phyloP scores from a whole-genome alignment of 495 filamentous ascomycete genomes.

The Xylaria intraflava region DNA sequence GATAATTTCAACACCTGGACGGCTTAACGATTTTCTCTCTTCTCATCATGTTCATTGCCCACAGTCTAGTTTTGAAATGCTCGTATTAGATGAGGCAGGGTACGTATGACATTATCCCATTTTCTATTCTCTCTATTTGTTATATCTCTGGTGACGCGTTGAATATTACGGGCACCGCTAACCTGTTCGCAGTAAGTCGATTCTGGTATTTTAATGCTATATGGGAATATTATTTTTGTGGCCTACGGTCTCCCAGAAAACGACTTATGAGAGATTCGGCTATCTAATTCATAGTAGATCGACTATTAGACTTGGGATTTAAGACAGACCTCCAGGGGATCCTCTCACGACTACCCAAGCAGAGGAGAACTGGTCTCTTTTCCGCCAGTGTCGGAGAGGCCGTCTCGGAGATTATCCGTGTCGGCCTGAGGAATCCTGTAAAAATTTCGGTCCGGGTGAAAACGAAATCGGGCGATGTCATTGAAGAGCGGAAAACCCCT shows the following conservation, averaged over 20 bases:
- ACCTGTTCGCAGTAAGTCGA: constrained; percentile 1
- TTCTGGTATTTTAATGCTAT: not conserved
- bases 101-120: constrained; percentile 4
- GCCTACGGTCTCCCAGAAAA: not conserved
- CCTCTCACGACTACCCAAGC: constrained; percentile 77
- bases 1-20: constrained; percentile 80
- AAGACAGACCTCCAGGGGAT: constrained; percentile 85
- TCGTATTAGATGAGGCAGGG: constrained; percentile 84
- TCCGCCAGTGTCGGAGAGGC: constrained; percentile 90
- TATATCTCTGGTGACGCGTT: too few species aligned
- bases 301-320: constrained; percentile 91
- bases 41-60: constrained; percentile 88
- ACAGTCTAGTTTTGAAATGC: constrained; percentile 78
- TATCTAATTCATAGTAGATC: constrained; percentile 40
- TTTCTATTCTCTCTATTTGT: not conserved
- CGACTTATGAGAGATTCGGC: not conserved
- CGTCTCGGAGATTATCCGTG: constrained; percentile 81
- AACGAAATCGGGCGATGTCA: constrained; percentile 52
- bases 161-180: not conserved
- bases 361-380: constrained; percentile 88
- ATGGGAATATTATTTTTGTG: not conserved
- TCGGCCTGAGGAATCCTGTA: constrained; percentile 88
- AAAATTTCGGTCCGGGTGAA: constrained; percentile 90
- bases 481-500: constrained; percentile 81
- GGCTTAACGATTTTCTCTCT: constrained; percentile 78